A percentile compares a stretch with the other conserved stretches of the same genome.
Evolutionary conservation across 306 rosid species (phyloP).

Genomic region (Fagus sylvatica): DNA sequence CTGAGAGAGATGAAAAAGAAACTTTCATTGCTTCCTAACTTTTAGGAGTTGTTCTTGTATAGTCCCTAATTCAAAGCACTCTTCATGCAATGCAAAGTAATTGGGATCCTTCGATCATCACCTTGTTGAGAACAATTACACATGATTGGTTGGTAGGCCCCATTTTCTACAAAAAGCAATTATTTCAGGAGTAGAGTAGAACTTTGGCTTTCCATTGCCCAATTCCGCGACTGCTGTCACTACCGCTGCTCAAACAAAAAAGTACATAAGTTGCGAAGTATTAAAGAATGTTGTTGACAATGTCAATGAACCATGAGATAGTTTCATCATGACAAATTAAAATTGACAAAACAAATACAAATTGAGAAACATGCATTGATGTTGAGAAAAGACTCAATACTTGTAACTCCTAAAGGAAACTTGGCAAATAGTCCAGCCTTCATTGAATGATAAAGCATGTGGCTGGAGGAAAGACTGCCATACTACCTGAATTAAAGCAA

Average conservation of each 20-base stretch:
- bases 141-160: constrained; percentile 92
- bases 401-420: neutral
- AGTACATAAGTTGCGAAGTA: neutral
- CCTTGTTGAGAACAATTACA: constrained; percentile 98
- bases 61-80: neutral
- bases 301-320: constrained; percentile 1
- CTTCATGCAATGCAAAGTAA: constrained; percentile 2
- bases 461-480: neutral
- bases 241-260: constrained; percentile 64
- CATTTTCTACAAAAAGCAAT: constrained; percentile 93
- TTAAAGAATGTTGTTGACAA: constrained; percentile 21
- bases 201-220: constrained; percentile 87
- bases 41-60: no score
- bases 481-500: neutral
- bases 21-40: constrained; percentile 9
- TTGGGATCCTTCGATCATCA: constrained; percentile 31
- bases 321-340: neutral
- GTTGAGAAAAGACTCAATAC: neutral
- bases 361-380: no score
- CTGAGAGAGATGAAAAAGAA: constrained; percentile 19
- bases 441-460: neutral
- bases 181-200: constrained; percentile 89
- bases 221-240: constrained; percentile 93
- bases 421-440: neutral
- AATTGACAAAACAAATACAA: no score